Base-by-base conservation (phyloP, 1,284 basidiomycete species). In the Cryptococcus wingfieldii region DNA sequence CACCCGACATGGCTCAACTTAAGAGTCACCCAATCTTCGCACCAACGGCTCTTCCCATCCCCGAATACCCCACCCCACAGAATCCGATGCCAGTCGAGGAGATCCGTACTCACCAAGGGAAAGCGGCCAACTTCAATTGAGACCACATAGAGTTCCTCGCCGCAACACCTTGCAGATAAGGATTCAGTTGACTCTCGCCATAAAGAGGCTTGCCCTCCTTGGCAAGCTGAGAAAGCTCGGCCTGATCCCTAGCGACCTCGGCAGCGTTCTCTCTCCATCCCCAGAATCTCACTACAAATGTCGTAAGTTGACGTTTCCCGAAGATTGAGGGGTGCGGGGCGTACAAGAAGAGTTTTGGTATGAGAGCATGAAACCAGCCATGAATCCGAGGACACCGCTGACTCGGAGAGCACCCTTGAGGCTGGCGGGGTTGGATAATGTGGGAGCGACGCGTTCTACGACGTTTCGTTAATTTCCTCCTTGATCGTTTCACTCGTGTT, bases 191-290 rank as follows among this genome's bases (percentile, higher is more conserved):
- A 27, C 88, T 89, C 75, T 86, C 82, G 62, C 92, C 92, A 72
- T 93, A 90, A 47, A 96, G 74, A 14, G 91, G 84, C 72, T 90
- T 85, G 53, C 91, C 91, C 61, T 86, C 82, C 60, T 77, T 78
- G 13, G 83, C 86, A 39, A 83, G 83, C 60, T 86, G 84, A 43
- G 83, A 83, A 48, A 96, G 79, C 75, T 96, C 93, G 25, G 80
- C 80, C 50, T 86, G 71, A 74, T 96, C 93, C 75, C 80, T 81
- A 57, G 83, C 83, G 65, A 87, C 83, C 74, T 97, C 93, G 19
- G 82, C 80, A 63, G 83, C 84, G 80, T 99, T 99, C 80, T 98
- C 95, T 23, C 83, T 81, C 88, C 90, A 94, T 50, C 95, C 95
- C 90, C 90, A 94, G 82, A 98, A 95, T 45, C 95, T 92, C 78